A percentile compares a stretch with the other conserved stretches of the same genome.
These are phyloP conservation scores for Gaultheria prostrata DNA, from an alignment of 148 eudicot genomes.

Conservation along the genomic window DNA sequence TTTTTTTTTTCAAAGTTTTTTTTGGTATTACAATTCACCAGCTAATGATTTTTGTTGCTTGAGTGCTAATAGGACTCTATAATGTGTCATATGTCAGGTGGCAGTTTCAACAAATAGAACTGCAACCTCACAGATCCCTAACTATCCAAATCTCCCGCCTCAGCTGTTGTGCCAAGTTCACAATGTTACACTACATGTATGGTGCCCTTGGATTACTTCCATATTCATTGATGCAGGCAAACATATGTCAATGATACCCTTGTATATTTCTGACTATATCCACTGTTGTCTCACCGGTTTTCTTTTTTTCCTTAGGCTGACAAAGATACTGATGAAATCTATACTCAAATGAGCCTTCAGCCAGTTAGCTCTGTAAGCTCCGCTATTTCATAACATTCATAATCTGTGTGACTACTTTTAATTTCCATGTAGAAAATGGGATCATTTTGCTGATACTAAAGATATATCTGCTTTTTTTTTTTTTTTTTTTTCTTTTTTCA, in stretches of 20 bases:
- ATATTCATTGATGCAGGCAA: not conserved
- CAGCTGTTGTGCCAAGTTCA: slow-evolving; percentile 91
- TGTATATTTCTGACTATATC: not conserved
- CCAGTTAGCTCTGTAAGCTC: slow-evolving; percentile 74
- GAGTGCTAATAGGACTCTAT: slow-evolving; percentile 11
- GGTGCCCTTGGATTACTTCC: slow-evolving; percentile 5
- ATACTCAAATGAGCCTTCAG: slow-evolving; percentile 97
- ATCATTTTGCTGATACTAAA: not conserved
- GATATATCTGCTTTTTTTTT: not conserved
- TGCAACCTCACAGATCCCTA: slow-evolving; percentile 86
- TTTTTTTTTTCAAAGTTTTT: no score
- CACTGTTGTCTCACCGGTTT: not conserved
- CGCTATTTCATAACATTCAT: not conserved
- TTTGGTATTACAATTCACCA: not conserved
- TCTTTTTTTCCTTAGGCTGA: slow-evolving; percentile 58
- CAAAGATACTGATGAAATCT: slow-evolving; percentile 92
- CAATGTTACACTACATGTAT: slow-evolving; percentile 80
- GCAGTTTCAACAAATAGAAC: slow-evolving; percentile 80
- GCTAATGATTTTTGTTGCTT: not conserved
- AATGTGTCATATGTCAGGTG: slow-evolving; percentile 48
- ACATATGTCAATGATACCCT: not conserved
- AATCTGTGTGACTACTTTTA: not conserved
- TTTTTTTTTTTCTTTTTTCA: not conserved
- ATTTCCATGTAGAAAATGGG: not conserved
- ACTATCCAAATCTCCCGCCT: slow-evolving; percentile 86